Conservation (phyloP, 257 asterid species). For the Phtheirospermum japonicum region DNA sequence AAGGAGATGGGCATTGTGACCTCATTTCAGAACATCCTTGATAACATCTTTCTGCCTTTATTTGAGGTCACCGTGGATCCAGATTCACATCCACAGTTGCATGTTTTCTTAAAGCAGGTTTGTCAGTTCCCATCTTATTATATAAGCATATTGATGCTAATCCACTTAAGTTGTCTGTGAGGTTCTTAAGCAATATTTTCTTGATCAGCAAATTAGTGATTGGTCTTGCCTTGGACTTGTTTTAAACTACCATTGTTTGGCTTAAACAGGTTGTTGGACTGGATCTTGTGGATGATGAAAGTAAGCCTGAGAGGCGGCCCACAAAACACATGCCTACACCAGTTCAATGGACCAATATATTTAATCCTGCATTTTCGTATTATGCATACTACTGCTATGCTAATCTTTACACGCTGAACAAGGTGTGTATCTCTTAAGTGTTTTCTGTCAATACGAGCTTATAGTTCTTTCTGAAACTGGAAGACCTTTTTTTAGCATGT, state of each 20-base stretch:
- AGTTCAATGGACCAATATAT: constrained; percentile 87
- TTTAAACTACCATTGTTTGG: constrained; percentile 18
- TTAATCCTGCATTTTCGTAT: too few relatives aligned
- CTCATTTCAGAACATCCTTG: constrained; percentile 95
- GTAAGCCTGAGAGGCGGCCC: constrained; percentile 98
- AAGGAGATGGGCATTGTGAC: constrained; percentile 99
- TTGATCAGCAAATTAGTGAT: not conserved
- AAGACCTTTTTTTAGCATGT: too few relatives aligned
- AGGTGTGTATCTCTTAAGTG: too few relatives aligned
- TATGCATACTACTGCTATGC: too few relatives aligned
- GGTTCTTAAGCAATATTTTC: constrained; percentile 4
- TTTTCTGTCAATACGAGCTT: too few relatives aligned
- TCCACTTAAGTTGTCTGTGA: not conserved
- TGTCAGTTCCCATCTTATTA: constrained; percentile 18
- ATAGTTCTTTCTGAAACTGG: too few relatives aligned
- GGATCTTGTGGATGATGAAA: constrained; percentile 99
- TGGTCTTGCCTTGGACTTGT: constrained; percentile 20
- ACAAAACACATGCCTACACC: constrained; percentile 99
- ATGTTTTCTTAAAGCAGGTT: constrained; percentile 91
- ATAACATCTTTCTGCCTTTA: constrained; percentile 88
- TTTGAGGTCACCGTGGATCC: constrained; percentile 97
- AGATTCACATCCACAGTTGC: constrained; percentile 96
- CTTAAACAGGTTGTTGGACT: constrained; percentile 84
- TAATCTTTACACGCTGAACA: too few relatives aligned
- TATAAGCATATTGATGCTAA: too few relatives aligned